phyloP scores from a whole-genome alignment of 139 green algal species.

The Eudorina sp. region DNA sequence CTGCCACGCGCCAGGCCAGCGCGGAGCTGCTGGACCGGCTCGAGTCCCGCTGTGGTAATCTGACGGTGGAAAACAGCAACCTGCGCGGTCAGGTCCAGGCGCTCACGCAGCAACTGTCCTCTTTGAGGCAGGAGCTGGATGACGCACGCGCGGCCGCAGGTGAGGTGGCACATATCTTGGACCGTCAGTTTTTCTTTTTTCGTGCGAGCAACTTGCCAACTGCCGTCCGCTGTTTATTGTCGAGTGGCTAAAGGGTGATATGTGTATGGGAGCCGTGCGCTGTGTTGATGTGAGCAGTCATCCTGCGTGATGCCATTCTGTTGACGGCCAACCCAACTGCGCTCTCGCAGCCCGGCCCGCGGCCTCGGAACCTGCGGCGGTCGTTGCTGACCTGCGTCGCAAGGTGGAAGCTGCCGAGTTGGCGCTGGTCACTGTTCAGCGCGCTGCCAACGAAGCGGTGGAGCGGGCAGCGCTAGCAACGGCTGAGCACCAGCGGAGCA shows the following conservation, averaged over 20 bases:
- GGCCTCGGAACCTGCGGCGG: background rate
- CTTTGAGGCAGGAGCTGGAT: slow-evolving; percentile 11
- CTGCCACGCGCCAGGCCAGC: background rate
- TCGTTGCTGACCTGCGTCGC: slow-evolving; percentile 2
- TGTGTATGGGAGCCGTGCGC: too few relatives aligned
- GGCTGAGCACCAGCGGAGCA: slow-evolving; percentile 52
- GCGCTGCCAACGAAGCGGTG: slow-evolving; percentile 52
- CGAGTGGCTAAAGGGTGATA: too few relatives aligned
- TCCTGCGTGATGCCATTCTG: too few relatives aligned
- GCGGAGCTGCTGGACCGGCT: slow-evolving; percentile 46
- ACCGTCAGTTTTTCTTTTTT: too few relatives aligned
- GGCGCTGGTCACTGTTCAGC: slow-evolving; percentile 53
- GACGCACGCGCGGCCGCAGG: too few relatives aligned
- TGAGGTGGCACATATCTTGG: too few relatives aligned
- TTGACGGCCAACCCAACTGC: too few relatives aligned
- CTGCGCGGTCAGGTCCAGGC: slow-evolving; percentile 18
- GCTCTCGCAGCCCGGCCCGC: background rate
- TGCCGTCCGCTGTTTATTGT: too few relatives aligned
- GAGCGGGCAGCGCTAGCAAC: slow-evolving; percentile 12
- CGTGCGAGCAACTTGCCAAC: too few relatives aligned
- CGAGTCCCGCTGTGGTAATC: slow-evolving; percentile 38
- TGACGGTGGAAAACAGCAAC: slow-evolving; percentile 23
- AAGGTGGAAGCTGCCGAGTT: slow-evolving; percentile 48
- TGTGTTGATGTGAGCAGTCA: too few relatives aligned
- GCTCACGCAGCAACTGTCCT: slow-evolving; percentile 5